phyloP scores from a whole-genome alignment of 2,329 filamentous ascomycete genomes.

The Dryadomyces sulphureus region DNA sequence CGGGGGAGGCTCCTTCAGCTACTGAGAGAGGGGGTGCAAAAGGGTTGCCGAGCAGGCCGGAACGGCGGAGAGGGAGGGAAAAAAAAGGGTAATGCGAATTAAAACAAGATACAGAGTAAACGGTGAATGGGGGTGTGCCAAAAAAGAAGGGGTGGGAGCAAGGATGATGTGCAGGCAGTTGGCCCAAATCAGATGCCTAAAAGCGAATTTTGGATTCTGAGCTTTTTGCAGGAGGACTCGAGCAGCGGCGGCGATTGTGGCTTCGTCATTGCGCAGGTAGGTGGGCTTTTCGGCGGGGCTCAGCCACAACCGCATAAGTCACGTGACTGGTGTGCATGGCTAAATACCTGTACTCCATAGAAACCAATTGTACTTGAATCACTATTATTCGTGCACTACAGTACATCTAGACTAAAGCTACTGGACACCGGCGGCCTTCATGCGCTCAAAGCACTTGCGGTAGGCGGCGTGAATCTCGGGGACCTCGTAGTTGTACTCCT shows the following conservation, averaged over 20 bases:
- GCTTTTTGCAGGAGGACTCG: neutral
- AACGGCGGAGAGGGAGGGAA: neutral
- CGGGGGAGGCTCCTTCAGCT: too few species aligned
- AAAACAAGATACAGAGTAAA: neutral
- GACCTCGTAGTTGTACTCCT: slow-evolving; percentile 41
- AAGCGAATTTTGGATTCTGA: neutral
- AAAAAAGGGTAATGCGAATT: too few species aligned
- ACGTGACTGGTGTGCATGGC: too few species aligned
- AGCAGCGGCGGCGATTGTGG: neutral
- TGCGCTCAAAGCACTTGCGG: slow-evolving; percentile 45
- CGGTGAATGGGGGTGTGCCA: neutral
- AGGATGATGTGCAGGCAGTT: neutral
- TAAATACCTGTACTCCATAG: neutral
- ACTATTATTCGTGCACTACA: too few species aligned
- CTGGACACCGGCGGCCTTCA: slow-evolving; percentile 40
- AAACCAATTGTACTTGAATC: too few species aligned
- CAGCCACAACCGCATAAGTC: slow-evolving; percentile 1
- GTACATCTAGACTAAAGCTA: too few species aligned
- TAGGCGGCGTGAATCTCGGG: slow-evolving; percentile 50
- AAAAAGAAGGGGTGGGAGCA: neutral
- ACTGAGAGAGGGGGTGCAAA: neutral
- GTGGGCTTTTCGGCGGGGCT: neutral
- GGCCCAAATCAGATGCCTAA: neutral
- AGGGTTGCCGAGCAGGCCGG: neutral
- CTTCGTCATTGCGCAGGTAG: slow-evolving; percentile 2